Base-by-base conservation (phyloP, 352 stramenopile species). In the Phytophthora cryptogea region DNA sequence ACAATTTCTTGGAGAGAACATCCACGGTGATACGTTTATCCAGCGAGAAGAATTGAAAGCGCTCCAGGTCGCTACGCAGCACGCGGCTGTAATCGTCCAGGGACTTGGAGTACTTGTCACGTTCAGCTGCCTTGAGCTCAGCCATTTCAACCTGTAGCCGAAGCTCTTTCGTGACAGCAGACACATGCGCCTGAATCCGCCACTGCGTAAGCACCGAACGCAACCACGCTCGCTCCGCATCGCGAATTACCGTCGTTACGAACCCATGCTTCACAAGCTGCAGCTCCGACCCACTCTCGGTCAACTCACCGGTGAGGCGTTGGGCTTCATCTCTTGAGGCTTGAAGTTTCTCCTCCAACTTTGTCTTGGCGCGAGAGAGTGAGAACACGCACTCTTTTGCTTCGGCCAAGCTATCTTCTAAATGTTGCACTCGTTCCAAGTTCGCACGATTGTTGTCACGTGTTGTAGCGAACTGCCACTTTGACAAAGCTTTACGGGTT, bases 381-480 rank as follows among this genome's bases (percentile, higher is more conserved):
- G 74, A 79, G 46, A 92, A 90, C 2, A 92, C 70, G 28, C 78
- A 92, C 44, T 90, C 83, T 48, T 92, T 92, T 4, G 83, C 80
- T 43, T 90, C 78, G 2, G 46, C 27, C 30, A 90, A 60, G 30
- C 68, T 72, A 0, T 36, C 50, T 33, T 85, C 72, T 2, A 57
- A 51, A 26, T 74, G 41, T 36, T 72, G 63, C 0, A 68, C 47
- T 14, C 45, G 63, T 33, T 75, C 64, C 10, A 67, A 56, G 30
- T 69, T 63, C 2, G 43, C 42, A 14, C 44, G 57, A 31, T 67
- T 54, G 37, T 54, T 58, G 9, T 76, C 59, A 14, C 65, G 63
- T 20, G 68, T 70, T 14, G 60, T 59, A 33, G 35, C 47, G 3
- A 70, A 59, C 23, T 68, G 66, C 72, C 72, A 81, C 50, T 70